Base-by-base conservation (phyloP, 345 rosid species). In the Zanthoxylum bungeanum region DNA sequence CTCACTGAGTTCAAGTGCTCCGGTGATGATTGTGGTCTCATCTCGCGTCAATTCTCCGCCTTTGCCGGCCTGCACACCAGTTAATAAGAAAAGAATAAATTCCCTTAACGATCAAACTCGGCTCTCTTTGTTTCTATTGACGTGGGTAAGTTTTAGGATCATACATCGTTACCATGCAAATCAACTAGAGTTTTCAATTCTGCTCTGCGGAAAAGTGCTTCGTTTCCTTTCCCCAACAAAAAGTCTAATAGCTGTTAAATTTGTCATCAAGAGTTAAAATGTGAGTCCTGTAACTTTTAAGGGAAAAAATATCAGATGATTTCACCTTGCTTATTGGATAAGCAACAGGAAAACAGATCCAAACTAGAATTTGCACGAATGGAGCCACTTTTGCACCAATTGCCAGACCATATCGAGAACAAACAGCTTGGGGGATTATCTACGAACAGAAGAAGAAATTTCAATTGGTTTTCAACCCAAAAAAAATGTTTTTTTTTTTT, bases 321-420 rank as follows among this genome's bases (percentile, higher is more conserved):
- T 31, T 50, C 33, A 87, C 93, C 93, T 89, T 87, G 91, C 93
- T 87, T 68, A 89, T 81, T 22, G 93, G 93, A 76, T 80, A 89
- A 55, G 93, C 87, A 76, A 87, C 74, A 9, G 89, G 93, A 68
- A 83, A 89, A 63, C 91, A 89, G 33, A 85, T 69, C 70, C 81
- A 75, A 68, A 87, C 85, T 69, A 89, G 91, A 64, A 89, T 8
- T 4, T 72, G 86, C 16, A 89, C 91, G 47, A 81, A 58, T 1
- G 89, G 91, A 40, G 86, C 80, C 73, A 87, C 77, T 37, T 66
- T 75, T 19, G 91, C 89, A 8, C 93, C 91, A 56, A 87, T 77
- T 28, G 88, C 87, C 69, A 89, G 51, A 46, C 93, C 93, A 75
- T 87, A 75, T 22, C 88, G 77, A 46, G 88, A 77, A 78, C 91